Conservation (phyloP, 176 grass and related monocot genomes). For the Phoenix roebelenii region DNA sequence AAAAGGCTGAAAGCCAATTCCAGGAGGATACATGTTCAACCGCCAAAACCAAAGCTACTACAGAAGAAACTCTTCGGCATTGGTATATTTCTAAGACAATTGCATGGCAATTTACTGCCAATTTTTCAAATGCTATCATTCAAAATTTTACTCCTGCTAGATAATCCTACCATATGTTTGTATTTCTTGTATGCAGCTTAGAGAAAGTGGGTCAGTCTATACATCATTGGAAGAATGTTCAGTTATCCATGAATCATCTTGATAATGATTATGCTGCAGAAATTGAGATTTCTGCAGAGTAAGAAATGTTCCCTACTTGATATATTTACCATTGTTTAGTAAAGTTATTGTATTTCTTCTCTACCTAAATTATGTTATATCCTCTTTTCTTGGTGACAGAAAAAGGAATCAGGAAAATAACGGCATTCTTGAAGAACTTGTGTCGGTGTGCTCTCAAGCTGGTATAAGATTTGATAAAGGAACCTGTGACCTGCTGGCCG, state of each 20-base stretch:
- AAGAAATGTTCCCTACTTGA: constrained; percentile 3
- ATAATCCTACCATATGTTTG: too few relatives aligned
- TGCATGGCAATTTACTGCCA: too few relatives aligned
- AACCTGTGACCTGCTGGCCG: constrained; percentile 36
- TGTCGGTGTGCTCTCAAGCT: constrained; percentile 30
- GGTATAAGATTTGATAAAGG: constrained; percentile 32
- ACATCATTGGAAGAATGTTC: constrained; percentile 45
- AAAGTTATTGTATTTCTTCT: too few relatives aligned
- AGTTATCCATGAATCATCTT: constrained; percentile 42
- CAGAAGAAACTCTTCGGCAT: constrained; percentile 32
- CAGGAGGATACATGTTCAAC: constrained; percentile 27
- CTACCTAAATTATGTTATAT: neutral
- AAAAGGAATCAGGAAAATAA: constrained; percentile 35
- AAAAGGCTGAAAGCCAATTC: constrained; percentile 30
- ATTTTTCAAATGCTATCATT: too few relatives aligned
- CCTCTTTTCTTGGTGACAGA: constrained; percentile 32
- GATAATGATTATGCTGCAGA: constrained; percentile 35
- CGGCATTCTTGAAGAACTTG: constrained; percentile 35
- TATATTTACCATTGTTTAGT: too few relatives aligned
- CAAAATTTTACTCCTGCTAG: too few relatives aligned
- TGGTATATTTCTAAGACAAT: constrained; percentile 29
- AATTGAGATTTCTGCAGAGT: constrained; percentile 36
- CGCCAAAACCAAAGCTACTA: constrained; percentile 29
- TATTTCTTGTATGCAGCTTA: constrained; percentile 30
- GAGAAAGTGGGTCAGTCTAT: constrained; percentile 33